These are phyloP conservation scores for Stagonosporopsis cucurbitacearum DNA, from an alignment of 2,329 filamentous ascomycete genomes.

Conservation along the genomic window DNA sequence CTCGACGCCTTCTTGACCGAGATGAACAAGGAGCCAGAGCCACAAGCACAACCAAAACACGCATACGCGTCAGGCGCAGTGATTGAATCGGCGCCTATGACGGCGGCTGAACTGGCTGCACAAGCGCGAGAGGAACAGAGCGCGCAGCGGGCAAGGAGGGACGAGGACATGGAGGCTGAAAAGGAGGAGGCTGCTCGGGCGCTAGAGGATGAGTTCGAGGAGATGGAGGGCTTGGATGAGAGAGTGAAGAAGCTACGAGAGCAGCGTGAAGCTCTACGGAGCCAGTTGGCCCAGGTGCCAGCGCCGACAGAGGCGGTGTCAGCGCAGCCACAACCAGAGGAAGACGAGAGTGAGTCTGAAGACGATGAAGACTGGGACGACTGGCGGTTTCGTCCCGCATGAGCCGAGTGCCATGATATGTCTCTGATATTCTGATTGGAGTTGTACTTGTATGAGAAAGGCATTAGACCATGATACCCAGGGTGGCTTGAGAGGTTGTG, in stretches of 20 bases:
- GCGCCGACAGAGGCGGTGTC: constrained; percentile 14
- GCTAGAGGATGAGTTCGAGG: constrained; percentile 58
- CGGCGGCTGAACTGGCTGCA: constrained; percentile 55
- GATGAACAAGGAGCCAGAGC: constrained; percentile 80
- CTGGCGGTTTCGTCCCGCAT: constrained; percentile 47
- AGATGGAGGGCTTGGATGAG: constrained; percentile 58
- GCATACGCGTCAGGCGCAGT: constrained; percentile 46
- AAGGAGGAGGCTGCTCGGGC: constrained; percentile 55
- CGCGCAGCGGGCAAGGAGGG: constrained; percentile 50
- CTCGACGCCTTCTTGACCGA: constrained; percentile 63
- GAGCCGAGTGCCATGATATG: constrained; percentile 19
- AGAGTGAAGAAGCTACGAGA: constrained; percentile 54
- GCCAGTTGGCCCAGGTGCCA: constrained; percentile 21
- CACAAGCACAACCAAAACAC: constrained; percentile 83
- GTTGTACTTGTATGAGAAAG: constrained; percentile 7
- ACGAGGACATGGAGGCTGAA: constrained; percentile 56
- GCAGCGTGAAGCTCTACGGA: constrained; percentile 53
- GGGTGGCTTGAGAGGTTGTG: not conserved
- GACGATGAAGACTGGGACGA: constrained; percentile 46
- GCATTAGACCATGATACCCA: constrained; percentile 15
- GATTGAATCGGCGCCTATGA: constrained; percentile 56
- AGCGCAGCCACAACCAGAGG: constrained; percentile 3
- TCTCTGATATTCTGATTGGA: constrained; percentile 1
- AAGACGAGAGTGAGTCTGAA: constrained; percentile 47
- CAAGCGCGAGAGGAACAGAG: constrained; percentile 54